Percentiles rank a stretch among this genome's conserved stretches.
Evolutionary conservation across 192 early-diverging fungal genomes (phyloP).

Genomic region (Borealophlyctis nickersoniae): DNA sequence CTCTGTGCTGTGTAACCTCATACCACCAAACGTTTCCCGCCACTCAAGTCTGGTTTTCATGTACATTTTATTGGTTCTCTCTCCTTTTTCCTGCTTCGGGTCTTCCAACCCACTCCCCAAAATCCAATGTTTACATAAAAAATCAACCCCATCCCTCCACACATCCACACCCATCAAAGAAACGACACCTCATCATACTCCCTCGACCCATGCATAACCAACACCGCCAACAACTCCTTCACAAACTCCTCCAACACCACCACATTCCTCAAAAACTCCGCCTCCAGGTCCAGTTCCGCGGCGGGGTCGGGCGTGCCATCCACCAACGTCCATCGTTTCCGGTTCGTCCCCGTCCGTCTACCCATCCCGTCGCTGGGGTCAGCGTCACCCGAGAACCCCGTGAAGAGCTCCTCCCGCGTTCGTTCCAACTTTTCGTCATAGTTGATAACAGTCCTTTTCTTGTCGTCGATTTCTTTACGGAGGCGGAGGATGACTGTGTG

Average conservation of each 20-base stretch:
- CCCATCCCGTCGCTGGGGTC: slow-evolving; percentile 13
- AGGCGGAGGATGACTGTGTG: slow-evolving; percentile 64
- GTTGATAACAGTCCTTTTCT: slow-evolving; percentile 51
- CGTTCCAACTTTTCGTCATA: slow-evolving; percentile 60
- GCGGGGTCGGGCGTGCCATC: not conserved
- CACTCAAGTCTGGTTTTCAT: too few relatives aligned
- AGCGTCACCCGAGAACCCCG: slow-evolving; percentile 23
- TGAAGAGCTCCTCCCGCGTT: slow-evolving; percentile 53
- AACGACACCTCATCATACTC: slow-evolving; percentile 19
- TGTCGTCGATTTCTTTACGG: slow-evolving; percentile 64
- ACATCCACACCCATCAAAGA: too few relatives aligned
- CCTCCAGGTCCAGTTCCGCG: slow-evolving; percentile 29
- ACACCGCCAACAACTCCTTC: slow-evolving; percentile 83
- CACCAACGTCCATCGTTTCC: not conserved
- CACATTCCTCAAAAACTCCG: slow-evolving; percentile 79
- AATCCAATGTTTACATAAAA: too few relatives aligned
- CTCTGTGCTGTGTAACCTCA: too few relatives aligned
- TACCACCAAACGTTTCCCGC: too few relatives aligned
- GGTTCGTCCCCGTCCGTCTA: not conserved
- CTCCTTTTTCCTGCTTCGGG: too few relatives aligned
- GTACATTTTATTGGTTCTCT: too few relatives aligned
- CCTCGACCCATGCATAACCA: slow-evolving; percentile 39
- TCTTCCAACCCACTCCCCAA: too few relatives aligned
- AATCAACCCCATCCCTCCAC: too few relatives aligned
- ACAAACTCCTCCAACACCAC: slow-evolving; percentile 88